Evolutionary conservation across 2,329 filamentous ascomycete species (phyloP), one percentile per base, ranked within the genome.

Genomic region (Pseudogymnoascus pannorum): DNA sequence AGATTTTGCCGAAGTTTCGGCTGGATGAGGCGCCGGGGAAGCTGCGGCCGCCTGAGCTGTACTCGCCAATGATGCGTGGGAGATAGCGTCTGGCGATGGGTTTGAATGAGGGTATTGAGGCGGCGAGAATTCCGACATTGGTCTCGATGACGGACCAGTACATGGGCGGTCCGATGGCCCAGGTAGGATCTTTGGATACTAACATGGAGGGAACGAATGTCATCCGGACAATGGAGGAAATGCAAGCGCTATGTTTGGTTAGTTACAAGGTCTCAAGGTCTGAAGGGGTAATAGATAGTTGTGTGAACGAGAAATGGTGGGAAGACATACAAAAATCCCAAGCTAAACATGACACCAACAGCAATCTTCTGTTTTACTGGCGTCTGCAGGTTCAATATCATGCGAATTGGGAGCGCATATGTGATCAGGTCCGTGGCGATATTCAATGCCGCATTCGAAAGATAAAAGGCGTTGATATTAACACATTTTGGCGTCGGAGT

Each of bases 151-250:
- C 70, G 7, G 74, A 75, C 75, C 75, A 77, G 64, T 78, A 77
- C 73, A 78, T 78, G 51, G 77, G 73, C 29, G 70, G 70, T 35
- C 72, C 66, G 33, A 74, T 74, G 54, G 69, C 71, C 65, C 68
- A 75, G 14, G 72, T 75, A 5, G 70, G 63, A 63, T 75, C 73
- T 9, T 60, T 44, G 18, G 72, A 72, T 16, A 66, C 69, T 40
- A 78, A 72, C 72, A 78, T 77, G 35, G 69, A 60, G 3, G 75
- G 76, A 61, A 79, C 74, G 38, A 74, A 77, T 22, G 75, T 77
- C 59, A 79, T 77, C 60, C 77, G 75, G 42, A 79, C 73, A 60
- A 79, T 77, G 5, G 76, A 77, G 11, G 77, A 77, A 36, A 78
- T 66, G 61, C 77, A 79, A 42, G 76, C 75, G 63, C 76, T 78